Evolutionary conservation across 805 yeast genomes (phyloP), one percentile per base, ranked within the genome.

Genomic region (Hanseniaspora taiwanica): DNA sequence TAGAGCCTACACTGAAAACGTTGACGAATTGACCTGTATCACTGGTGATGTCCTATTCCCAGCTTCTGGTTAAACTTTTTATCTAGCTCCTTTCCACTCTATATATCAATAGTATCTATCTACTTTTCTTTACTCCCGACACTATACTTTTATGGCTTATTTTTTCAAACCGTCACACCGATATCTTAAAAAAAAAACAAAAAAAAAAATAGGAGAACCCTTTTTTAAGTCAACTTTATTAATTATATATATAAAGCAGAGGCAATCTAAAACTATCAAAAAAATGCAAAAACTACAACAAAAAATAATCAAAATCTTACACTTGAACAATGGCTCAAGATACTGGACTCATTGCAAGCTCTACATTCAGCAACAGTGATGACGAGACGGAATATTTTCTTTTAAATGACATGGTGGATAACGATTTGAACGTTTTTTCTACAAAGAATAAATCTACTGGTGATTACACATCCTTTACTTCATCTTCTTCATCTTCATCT

Each of bases 1-100:
- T 16, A 76, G 89, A 54, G 98, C 97, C 2, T 91, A 74, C 65
- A 85, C 94, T 32, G 75, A 66, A 33, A 84, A 81, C 40, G 96
- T 85, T 53, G 79, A 72, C 29, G 71, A 81, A 46, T 76, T 91
- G 47, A 76, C 95, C 19, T 91, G 98, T 60, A 65, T 91, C 50
- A 72, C 82, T 18, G 91, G 85, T 6, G 70, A 76, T 9, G 74
- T 81, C 31, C 77, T 55, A 14, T 64, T 67, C 49, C 55, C 60
- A 25, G 55, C 60, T 34, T 63, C 10, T n/a, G 6, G 6, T n/a
- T 27, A 14, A n/a, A 6, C 9, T 14, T 9, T 10, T 23, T 23
- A 23, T 23, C 25, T 23, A 23, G 25, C 10, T 10, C 25, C 10
- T 23, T 10, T n/a, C n/a, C n/a, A n/a, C n/a, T n/a, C n/a, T n/a